A percentile compares a stretch with the other conserved stretches of the same genome.
Evolutionary conservation across 2,329 filamentous ascomycete genomes (phyloP).

Genomic region (Ophiostoma tasmaniense): DNA sequence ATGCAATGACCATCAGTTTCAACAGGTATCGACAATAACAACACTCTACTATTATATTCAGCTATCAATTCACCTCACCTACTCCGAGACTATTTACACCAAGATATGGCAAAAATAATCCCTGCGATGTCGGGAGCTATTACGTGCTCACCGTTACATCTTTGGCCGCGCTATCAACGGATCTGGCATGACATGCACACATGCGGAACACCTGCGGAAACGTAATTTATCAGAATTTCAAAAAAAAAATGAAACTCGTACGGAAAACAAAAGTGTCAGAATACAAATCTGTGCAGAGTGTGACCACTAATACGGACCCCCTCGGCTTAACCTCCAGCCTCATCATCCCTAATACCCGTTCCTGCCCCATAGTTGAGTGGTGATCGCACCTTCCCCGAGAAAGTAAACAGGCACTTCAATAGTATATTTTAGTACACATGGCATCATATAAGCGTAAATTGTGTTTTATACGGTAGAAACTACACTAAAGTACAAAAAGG

Average conservation of each 20-base stretch:
- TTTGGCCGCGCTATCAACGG: background rate
- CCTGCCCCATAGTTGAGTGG: background rate
- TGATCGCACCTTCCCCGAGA: background rate
- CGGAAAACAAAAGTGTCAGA: too few relatives aligned
- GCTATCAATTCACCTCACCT: background rate
- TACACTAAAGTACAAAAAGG: background rate
- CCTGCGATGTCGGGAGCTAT: background rate
- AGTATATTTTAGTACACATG: background rate
- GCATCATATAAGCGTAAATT: background rate
- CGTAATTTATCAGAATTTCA: background rate
- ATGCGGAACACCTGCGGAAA: background rate
- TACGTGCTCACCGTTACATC: conserved; percentile 1
- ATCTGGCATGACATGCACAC: background rate
- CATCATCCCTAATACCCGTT: background rate
- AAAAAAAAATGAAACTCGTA: too few relatives aligned
- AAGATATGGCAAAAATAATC: background rate
- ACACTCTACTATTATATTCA: too few relatives aligned
- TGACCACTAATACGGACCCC: background rate
- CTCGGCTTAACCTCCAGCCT: background rate
- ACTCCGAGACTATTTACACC: background rate
- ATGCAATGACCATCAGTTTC: background rate
- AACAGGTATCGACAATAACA: background rate
- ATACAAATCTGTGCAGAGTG: background rate
- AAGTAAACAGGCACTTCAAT: background rate
- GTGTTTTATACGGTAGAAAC: background rate